Conservation (phyloP, 179 eudicot species). For the Carnegiea gigantea region DNA sequence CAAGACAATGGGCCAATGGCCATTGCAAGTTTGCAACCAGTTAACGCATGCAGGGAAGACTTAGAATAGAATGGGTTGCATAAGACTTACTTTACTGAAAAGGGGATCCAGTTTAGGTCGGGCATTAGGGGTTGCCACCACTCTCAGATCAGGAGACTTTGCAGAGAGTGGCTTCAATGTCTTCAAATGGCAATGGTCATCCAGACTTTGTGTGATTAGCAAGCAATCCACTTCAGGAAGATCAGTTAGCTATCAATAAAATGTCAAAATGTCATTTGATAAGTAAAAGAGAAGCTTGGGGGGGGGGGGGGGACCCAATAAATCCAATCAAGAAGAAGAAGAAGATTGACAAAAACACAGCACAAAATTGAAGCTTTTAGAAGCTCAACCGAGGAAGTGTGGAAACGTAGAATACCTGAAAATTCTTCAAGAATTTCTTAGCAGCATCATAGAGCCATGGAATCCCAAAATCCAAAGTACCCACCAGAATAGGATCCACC, state of each 20-base stretch:
- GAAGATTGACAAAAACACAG: too few species aligned
- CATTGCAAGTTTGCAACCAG: too few species aligned
- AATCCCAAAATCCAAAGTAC: constrained; percentile 92
- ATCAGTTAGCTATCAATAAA: constrained; percentile 64
- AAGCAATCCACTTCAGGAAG: constrained; percentile 84
- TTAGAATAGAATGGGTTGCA: neutral
- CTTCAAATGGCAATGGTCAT: constrained; percentile 94
- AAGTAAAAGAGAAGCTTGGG: neutral
- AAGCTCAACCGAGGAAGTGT: neutral
- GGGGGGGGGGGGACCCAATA: too few species aligned
- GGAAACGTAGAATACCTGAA: constrained; percentile 48
- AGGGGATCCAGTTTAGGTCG: constrained; percentile 66
- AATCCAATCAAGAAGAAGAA: too few species aligned
- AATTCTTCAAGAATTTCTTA: constrained; percentile 73
- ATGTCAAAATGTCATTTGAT: neutral
- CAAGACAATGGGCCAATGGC: too few species aligned
- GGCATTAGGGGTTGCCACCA: constrained; percentile 90
- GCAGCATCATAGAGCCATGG: constrained; percentile 96
- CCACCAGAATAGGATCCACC: constrained; percentile 94
- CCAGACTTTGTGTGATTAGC: constrained; percentile 89
- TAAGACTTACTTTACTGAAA: constrained; percentile 60
- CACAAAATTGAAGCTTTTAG: neutral
- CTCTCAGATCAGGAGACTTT: constrained; percentile 64
- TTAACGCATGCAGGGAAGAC: neutral
- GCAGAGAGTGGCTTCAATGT: constrained; percentile 78